Evolutionary conservation across 208 protist genomes (phyloP).

Genomic region (Trypanosoma cruzi): DNA sequence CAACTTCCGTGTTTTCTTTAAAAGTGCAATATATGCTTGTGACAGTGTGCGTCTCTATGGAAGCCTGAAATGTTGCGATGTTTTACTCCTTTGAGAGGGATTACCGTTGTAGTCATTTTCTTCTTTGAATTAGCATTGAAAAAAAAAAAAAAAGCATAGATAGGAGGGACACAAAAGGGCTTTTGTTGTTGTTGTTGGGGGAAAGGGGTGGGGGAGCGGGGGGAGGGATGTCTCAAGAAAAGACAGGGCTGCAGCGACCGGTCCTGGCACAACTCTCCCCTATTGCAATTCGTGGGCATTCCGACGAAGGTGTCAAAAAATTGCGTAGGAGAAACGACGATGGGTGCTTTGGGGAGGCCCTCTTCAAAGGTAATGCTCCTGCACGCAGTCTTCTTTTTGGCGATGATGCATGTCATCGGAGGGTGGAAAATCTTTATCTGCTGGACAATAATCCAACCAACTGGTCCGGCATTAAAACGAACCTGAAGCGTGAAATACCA

Average conservation of each 20-base stretch:
- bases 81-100: background rate
- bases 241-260: background rate
- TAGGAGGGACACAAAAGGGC: background rate
- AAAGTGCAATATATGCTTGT: background rate
- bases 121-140: background rate
- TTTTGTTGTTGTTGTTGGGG: background rate
- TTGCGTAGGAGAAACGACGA: background rate
- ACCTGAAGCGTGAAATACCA: conserved; percentile 38
- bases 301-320: background rate
- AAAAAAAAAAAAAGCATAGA: background rate
- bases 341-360: conserved; percentile 15
- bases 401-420: background rate
- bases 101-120: background rate
- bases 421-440: conserved; percentile 25
- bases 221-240: background rate
- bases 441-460: conserved; percentile 22
- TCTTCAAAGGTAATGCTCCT: conserved; percentile 24
- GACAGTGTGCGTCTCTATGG: too few relatives aligned
- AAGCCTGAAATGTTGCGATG: too few relatives aligned
- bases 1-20: background rate
- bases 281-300: background rate
- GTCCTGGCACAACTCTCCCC: background rate
- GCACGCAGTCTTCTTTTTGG: conserved; percentile 27
- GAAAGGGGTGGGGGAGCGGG: background rate
- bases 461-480: conserved; percentile 13